Evolutionary conservation across 1,284 basidiomycete species (phyloP).

Genomic region (Trichosporon sp.): DNA sequence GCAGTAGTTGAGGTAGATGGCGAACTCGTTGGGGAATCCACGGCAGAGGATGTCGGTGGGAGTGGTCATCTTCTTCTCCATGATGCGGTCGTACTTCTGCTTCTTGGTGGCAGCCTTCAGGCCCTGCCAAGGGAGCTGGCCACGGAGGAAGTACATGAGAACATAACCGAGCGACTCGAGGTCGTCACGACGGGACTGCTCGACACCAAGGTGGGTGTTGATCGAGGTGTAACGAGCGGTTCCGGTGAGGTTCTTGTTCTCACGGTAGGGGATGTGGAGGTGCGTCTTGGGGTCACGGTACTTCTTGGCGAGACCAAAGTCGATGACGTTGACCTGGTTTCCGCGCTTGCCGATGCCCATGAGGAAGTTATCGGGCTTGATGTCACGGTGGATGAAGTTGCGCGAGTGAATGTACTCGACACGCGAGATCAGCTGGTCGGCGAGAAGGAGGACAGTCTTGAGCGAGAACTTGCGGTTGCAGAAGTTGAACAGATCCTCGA

Average conservation of each 20-base stretch:
- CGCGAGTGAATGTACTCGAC: conserved; percentile 99
- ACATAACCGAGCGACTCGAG: conserved; percentile 95
- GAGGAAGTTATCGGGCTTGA: conserved; percentile 99
- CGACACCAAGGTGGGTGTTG: conserved; percentile 97
- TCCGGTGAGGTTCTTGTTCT: conserved; percentile 99
- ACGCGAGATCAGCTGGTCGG: conserved; percentile 96
- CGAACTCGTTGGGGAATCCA: conserved; percentile 96
- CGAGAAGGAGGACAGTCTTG: conserved; percentile 95
- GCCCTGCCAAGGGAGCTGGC: conserved; percentile 95
- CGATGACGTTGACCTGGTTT: conserved; percentile 99
- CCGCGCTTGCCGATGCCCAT: conserved; percentile 99
- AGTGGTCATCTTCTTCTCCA: conserved; percentile 99
- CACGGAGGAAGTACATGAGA: conserved; percentile 95
- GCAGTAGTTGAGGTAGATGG: conserved; percentile 96
- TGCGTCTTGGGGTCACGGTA: conserved; percentile 99
- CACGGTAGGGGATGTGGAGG: conserved; percentile 97
- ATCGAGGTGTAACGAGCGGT: conserved; percentile 99
- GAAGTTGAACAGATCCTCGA: conserved; percentile 99
- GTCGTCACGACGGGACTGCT: conserved; percentile 94
- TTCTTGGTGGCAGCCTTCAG: conserved; percentile 98
- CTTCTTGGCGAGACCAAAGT: conserved; percentile 99
- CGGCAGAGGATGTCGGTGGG: conserved; percentile 94
- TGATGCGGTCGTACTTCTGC: conserved; percentile 99
- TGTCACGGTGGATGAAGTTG: conserved; percentile 99
- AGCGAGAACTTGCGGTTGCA: conserved; percentile 98